Conservation (phyloP, 306 rosid species). For the Corylus americana region DNA sequence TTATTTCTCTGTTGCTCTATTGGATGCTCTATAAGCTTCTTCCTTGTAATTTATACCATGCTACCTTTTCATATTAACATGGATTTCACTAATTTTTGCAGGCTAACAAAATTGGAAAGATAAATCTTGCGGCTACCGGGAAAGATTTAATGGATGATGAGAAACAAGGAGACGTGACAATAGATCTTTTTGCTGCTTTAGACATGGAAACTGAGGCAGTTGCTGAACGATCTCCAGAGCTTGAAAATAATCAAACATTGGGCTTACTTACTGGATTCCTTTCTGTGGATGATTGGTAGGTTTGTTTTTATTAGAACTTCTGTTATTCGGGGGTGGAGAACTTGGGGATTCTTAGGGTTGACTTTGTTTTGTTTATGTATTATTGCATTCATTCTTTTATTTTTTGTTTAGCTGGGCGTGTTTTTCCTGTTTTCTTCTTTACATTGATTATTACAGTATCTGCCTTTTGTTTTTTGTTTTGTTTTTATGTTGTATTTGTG, state of each 20-base stretch:
- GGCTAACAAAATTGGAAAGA: conserved; percentile 94
- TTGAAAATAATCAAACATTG: conserved; percentile 82
- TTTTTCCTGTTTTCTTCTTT: background rate
- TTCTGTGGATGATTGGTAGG: conserved; percentile 90
- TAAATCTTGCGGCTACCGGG: conserved; percentile 97
- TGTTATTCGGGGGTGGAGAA: background rate
- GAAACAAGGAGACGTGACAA: conserved; percentile 85
- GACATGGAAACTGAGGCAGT: conserved; percentile 81
- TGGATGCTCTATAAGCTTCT: background rate
- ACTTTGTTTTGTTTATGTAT: background rate
- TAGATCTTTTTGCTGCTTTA: conserved; percentile 82
- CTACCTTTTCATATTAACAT: background rate
- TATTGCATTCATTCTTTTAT: background rate
- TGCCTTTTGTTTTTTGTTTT: too few relatives aligned
- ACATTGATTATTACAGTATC: background rate
- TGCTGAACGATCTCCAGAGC: conserved; percentile 74
- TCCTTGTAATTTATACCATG: background rate
- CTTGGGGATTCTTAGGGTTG: background rate
- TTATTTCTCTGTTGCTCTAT: background rate
- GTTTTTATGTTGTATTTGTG: too few relatives aligned
- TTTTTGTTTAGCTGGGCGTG: background rate
- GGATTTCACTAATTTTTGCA: conserved; percentile 34
- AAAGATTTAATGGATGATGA: conserved; percentile 98
- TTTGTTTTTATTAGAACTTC: conserved; percentile 10
- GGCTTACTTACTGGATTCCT: conserved; percentile 96